A percentile compares a stretch with the other conserved stretches of the same genome.
Evolutionary conservation across 495 filamentous ascomycete genomes (phyloP).

Genomic region (Annulohypoxylon bovei): DNA sequence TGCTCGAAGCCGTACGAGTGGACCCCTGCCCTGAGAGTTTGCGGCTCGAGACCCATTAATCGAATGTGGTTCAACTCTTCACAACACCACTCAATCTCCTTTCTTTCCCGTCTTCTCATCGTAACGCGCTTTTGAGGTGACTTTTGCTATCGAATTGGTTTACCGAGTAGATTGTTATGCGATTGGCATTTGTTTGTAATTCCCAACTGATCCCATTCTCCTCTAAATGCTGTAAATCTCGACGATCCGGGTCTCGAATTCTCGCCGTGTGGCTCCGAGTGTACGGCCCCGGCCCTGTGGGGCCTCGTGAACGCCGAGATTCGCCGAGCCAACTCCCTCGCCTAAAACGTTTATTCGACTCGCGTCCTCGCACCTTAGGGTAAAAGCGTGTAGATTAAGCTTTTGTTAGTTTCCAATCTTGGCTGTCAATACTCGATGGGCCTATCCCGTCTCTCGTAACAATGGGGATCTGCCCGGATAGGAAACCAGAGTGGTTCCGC

Average conservation of each 20-base stretch:
- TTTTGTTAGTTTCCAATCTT: constrained; percentile 18
- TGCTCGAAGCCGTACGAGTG: constrained; percentile 9
- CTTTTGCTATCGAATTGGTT: background rate
- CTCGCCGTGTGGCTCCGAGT: constrained; percentile 37
- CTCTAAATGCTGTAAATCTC: background rate
- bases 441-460: constrained; percentile 31
- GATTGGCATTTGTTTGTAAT: background rate
- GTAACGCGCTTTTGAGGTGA: constrained; percentile 12
- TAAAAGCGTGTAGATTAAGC: constrained; percentile 28
- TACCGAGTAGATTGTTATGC: constrained; percentile 5
- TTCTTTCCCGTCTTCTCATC: constrained; percentile 4
- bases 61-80: constrained; percentile 36
- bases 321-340: constrained; percentile 35
- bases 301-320: constrained; percentile 34
- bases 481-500: constrained; percentile 37
- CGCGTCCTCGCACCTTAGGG: constrained; percentile 6
- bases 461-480: constrained; percentile 33
- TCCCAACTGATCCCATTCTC: background rate
- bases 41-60: constrained; percentile 31
- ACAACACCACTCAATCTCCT: constrained; percentile 32
- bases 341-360: constrained; percentile 23
- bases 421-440: constrained; percentile 1
- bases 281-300: constrained; percentile 40
- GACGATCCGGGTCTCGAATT: constrained; percentile 29
- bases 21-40: constrained; percentile 16